Base-by-base conservation (phyloP, 768 basidiomycete species). In the Suillus fuscotomentosus region DNA sequence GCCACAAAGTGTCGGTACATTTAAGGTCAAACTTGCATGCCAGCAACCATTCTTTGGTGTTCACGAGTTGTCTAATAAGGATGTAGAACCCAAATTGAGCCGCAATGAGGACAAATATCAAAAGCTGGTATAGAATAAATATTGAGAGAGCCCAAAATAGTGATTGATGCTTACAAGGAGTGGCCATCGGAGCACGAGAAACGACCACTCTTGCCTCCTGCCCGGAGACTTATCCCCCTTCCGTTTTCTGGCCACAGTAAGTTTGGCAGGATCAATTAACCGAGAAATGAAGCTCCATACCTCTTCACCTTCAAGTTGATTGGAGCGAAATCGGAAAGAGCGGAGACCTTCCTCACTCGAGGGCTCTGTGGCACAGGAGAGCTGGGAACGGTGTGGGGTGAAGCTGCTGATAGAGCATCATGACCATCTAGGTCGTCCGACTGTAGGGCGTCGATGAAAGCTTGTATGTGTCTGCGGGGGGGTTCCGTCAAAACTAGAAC, bases 21-120 rank as follows among this genome's bases (percentile, higher is more conserved):
- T 2, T 63, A 42, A 22, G 15, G 55, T n/a, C 27, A 13, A 48
- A 73, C 81, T 68, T 72, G 95, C 95, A 98, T 55, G 94, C 94
- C 31, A 90, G 87, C 51, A 97, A 73, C 86, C 89, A 98, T 77
- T 99, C 97, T 73, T 97, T 94, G 5, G 92, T 84, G 72, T 98
- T 98, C 50, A 99, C 97, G 20, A 97, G 71, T 74, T 99, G 97
- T 17, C 97, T 83, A 55, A 95, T 92, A 42, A 93, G 67, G 45
- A 99, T 85, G 70, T 99, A 99, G 34, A 91, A 75, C 15, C 91
- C 83, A 73, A 99, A 98, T 75, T 98, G 91, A 15, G 82, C 81
- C 45, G 86, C 82, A 63, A 99, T 97, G 76, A 97, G 86, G 6
- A 88, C 61, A 69, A 94, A 92, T 41, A 99, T 92, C 66, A 97